Evolutionary conservation across 2,329 filamentous ascomycete species (phyloP).

Genomic region (Epichloe sylvatica): DNA sequence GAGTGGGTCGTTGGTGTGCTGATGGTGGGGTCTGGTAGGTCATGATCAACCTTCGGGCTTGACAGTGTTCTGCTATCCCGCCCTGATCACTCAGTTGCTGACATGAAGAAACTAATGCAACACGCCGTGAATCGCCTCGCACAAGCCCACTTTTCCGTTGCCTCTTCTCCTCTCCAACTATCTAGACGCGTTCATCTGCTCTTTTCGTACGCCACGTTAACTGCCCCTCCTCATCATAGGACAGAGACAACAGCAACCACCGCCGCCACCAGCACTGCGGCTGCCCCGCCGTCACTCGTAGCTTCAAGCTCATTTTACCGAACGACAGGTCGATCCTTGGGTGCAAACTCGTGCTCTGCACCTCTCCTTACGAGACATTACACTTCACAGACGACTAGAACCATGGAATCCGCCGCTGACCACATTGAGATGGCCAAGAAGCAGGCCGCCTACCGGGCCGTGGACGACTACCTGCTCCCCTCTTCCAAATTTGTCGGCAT

Average conservation of each 20-base stretch:
- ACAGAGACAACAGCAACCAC: background rate
- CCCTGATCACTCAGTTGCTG: too few relatives aligned
- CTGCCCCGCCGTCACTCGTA: background rate
- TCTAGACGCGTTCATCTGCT: background rate
- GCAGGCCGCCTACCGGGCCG: constrained; percentile 59
- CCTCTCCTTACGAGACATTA: background rate
- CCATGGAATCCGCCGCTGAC: constrained; percentile 22
- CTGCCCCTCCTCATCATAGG: background rate
- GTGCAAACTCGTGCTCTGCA: background rate
- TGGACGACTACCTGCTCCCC: constrained; percentile 55
- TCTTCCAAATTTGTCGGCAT: constrained; percentile 57
- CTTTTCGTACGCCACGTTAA: too few relatives aligned
- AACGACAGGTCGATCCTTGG: background rate
- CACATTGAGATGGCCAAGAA: constrained; percentile 61
- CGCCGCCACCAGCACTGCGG: background rate
- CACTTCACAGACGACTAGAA: constrained; percentile 7
- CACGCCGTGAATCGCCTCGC: background rate
- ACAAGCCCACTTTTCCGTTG: background rate
- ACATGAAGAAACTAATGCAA: too few relatives aligned
- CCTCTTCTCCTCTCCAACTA: background rate
- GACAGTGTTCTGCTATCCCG: background rate
- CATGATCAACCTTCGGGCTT: background rate
- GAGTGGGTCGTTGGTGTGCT: background rate
- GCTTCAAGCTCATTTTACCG: background rate
- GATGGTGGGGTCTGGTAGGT: background rate